A percentile compares a stretch with the other conserved stretches of the same genome.
phyloP scores from a whole-genome alignment of 139 green algal genomes.

The Asterochloris sp. region DNA sequence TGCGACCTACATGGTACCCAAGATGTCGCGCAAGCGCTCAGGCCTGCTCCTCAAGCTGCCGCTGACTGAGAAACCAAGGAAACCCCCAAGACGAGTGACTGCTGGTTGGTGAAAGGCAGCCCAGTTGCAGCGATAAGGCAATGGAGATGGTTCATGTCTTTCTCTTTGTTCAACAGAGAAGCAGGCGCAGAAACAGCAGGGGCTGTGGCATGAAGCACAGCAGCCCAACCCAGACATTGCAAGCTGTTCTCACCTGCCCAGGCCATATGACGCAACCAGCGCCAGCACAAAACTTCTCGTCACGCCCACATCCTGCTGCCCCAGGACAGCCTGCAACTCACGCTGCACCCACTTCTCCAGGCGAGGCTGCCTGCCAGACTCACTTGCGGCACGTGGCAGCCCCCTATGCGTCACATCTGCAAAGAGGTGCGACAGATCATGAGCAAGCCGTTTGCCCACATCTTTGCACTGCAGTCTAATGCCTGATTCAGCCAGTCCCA shows the following conservation, averaged over 20 bases:
- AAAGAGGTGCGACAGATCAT: not conserved
- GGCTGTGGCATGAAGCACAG: too few species aligned
- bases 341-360: conserved; percentile 31
- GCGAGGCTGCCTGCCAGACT: not conserved
- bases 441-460: not conserved
- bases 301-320: conserved; percentile 25
- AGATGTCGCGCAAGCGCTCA: too few species aligned
- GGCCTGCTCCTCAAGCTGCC: too few species aligned
- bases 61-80: too few species aligned
- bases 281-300: conserved; percentile 30
- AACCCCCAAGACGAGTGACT: too few species aligned
- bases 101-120: too few species aligned
- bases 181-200: too few species aligned
- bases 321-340: conserved; percentile 35
- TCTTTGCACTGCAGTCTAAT: not conserved
- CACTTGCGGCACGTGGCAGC: not conserved
- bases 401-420: not conserved
- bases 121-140: too few species aligned
- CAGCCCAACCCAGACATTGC: too few species aligned
- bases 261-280: conserved; percentile 23
- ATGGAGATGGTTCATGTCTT: too few species aligned
- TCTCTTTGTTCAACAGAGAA: too few species aligned
- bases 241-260: not conserved
- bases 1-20: too few species aligned
- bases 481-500: not conserved